Percentiles rank a stretch among this genome's conserved stretches.
These are phyloP conservation scores for Gonapodya sp. DNA, from an alignment of 192 early-diverging fungal genomes.

Conservation along the genomic window DNA sequence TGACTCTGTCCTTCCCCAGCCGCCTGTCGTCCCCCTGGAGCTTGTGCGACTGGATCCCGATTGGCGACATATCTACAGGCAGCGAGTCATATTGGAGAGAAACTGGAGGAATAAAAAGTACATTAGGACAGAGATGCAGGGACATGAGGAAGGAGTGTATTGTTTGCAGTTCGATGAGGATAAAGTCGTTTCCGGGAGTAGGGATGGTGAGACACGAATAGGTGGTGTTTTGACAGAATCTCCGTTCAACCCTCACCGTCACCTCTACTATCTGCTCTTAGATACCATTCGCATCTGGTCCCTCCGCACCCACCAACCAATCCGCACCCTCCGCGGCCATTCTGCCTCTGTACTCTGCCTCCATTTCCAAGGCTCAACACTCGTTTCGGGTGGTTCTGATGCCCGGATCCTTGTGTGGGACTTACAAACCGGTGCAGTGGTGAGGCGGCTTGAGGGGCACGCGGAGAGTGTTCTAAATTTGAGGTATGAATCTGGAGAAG, in stretches of 20 bases:
- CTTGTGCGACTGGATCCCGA: conserved; percentile 28
- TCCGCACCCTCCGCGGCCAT: conserved; percentile 38
- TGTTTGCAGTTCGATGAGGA: conserved; percentile 64
- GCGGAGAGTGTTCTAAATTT: conserved; percentile 73
- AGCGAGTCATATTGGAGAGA: conserved; percentile 48
- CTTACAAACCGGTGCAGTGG: conserved; percentile 38
- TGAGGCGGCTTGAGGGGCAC: conserved; percentile 61
- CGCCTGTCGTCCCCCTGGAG: not conserved
- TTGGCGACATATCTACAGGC: conserved; percentile 64
- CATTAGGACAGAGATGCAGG: conserved; percentile 41
- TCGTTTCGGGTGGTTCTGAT: conserved; percentile 66
- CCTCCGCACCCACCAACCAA: conserved; percentile 31
- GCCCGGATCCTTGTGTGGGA: conserved; percentile 61
- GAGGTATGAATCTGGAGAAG: conserved; percentile 56
- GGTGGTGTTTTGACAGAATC: not conserved
- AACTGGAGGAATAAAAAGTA: conserved; percentile 67
- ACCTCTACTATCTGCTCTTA: too few species aligned
- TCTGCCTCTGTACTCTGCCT: conserved; percentile 74
- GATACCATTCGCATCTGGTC: conserved; percentile 63
- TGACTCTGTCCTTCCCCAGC: not conserved
- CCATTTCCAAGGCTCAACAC: conserved; percentile 59
- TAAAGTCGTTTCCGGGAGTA: conserved; percentile 61
- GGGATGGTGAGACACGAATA: conserved; percentile 38
- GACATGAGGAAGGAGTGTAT: conserved; percentile 80
- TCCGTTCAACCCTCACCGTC: not conserved